These are phyloP conservation scores for Ceratobasidium sp. DNA, from an alignment of 1,284 basidiomycete genomes.

Conservation along the genomic window DNA sequence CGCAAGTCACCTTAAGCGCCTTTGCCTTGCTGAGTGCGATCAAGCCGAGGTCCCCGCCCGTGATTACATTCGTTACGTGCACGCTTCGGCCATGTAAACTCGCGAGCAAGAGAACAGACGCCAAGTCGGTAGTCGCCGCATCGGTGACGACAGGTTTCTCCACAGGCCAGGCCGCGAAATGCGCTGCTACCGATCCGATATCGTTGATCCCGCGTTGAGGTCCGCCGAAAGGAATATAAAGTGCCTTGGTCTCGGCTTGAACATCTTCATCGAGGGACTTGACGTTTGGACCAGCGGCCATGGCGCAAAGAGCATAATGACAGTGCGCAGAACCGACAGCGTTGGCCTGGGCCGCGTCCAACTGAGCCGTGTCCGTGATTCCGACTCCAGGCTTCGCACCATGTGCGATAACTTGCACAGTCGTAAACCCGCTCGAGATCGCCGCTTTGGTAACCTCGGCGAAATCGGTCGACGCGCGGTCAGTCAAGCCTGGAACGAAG, in stretches of 20 bases:
- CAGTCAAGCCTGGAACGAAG: constrained; percentile 83
- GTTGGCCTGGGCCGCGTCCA: constrained; percentile 78
- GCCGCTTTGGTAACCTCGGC: constrained; percentile 81
- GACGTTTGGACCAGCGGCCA: constrained; percentile 79
- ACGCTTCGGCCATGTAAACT: constrained; percentile 91
- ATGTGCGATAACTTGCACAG: constrained; percentile 80
- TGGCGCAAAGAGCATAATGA: constrained; percentile 87
- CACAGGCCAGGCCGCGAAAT: constrained; percentile 91
- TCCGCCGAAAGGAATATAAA: constrained; percentile 83
- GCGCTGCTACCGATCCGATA: constrained; percentile 76
- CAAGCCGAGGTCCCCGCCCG: constrained; percentile 87
- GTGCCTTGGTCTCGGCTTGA: constrained; percentile 80
- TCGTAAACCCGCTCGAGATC: constrained; percentile 89
- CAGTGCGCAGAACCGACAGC: constrained; percentile 77
- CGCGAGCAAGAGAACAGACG: constrained; percentile 92
- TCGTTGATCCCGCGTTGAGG: constrained; percentile 67
- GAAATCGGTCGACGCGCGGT: constrained; percentile 74
- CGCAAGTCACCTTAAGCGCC: constrained; percentile 94
- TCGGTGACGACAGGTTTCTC: constrained; percentile 96
- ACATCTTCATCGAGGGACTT: constrained; percentile 79
- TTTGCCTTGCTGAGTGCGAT: constrained; percentile 97
- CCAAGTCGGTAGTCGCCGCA: constrained; percentile 91
- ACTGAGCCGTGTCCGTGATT: constrained; percentile 76
- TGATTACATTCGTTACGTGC: constrained; percentile 93
- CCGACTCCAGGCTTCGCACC: constrained; percentile 65